Conservation (phyloP, 1,284 basidiomycete genomes). For the Bondarzewia mesenterica region DNA sequence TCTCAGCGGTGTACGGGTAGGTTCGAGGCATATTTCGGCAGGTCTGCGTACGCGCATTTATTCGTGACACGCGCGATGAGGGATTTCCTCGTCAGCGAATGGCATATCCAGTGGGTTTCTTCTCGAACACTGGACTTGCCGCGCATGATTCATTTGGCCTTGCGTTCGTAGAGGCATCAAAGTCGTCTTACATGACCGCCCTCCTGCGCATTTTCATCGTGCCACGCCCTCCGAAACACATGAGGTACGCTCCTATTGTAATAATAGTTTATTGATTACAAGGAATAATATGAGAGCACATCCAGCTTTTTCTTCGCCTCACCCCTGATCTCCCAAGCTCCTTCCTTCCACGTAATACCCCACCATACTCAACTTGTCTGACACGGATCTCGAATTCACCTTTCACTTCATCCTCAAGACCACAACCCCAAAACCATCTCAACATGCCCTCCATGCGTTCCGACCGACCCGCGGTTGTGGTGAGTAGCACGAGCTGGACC, state of each 20-base stretch:
- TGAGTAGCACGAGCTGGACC: constrained; percentile 97
- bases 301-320: constrained; percentile 52
- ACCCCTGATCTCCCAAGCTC: constrained; percentile 25
- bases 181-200: constrained; percentile 80
- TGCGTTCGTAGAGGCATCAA: constrained; percentile 56
- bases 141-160: too few relatives aligned
- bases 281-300: not conserved
- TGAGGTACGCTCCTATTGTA: constrained; percentile 41
- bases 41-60: constrained; percentile 78
- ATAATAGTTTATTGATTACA: constrained; percentile 12
- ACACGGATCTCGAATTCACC: constrained; percentile 25
- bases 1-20: constrained; percentile 32
- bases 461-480: constrained; percentile 79
- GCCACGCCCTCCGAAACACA: constrained; percentile 65
- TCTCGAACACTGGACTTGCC: too few relatives aligned
- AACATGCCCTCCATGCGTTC: constrained; percentile 33
- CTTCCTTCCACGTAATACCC: constrained; percentile 33
- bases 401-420: constrained; percentile 14
- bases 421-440: constrained; percentile 17
- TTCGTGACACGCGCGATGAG: constrained; percentile 93
- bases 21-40: constrained; percentile 78
- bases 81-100: constrained; percentile 61
- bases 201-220: constrained; percentile 73
- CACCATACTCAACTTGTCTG: constrained; percentile 59
- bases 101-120: constrained; percentile 65